Evolutionary conservation across 208 protist genomes (phyloP), one percentile per base, ranked within the genome.

Genomic region (Leishmania braziliensis): DNA sequence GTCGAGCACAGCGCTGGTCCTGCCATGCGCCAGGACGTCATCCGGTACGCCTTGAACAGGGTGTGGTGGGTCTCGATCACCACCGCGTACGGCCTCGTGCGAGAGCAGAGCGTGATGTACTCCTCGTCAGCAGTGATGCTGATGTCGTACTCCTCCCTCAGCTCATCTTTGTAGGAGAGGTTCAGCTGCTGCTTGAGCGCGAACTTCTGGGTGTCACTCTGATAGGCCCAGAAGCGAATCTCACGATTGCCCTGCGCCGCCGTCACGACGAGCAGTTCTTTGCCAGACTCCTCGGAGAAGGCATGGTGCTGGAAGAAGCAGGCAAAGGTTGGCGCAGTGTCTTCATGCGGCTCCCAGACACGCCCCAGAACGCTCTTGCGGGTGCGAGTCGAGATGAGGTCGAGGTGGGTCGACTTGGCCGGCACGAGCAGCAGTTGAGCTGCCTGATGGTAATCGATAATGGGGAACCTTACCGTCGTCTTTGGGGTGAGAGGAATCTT

Each of bases 31-130:
- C 95, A 98, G 72, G 90, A 94, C n/a, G 95, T 98, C 58, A 95
- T 87, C 63, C 90, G 91, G 77, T 93, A 86, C 26, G 91, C 84
- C 80, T 94, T 95, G 73, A 98, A 92, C 48, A 84, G 84, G n/a
- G 77, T 90, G 69, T 90, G 91, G 80, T 97, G 88, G 43, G 90
- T 88, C 81, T 98, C 91, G 46, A 96, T 89, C 29, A 97, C 93
- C 3, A 98, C 92, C 5, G 91, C 92, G 74, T 91, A 88, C 26
- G 89, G 69, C 58, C 85, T 73, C 12, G 87, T 86, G 53, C 84
- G 86, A n/a, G 93, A 95, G 60, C 85, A 86, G 16, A 98, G 87
- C n/a, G 89, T 95, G 73, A 98, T 94, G 83, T 98, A 98, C 81
- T 98, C 95, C 80, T 98, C 93, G 51, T 86, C 82, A 1, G 91